Evolutionary conservation across 495 filamentous ascomycete genomes (phyloP), one percentile per base, ranked within the genome.

Genomic region (Cenococcum geophilum): DNA sequence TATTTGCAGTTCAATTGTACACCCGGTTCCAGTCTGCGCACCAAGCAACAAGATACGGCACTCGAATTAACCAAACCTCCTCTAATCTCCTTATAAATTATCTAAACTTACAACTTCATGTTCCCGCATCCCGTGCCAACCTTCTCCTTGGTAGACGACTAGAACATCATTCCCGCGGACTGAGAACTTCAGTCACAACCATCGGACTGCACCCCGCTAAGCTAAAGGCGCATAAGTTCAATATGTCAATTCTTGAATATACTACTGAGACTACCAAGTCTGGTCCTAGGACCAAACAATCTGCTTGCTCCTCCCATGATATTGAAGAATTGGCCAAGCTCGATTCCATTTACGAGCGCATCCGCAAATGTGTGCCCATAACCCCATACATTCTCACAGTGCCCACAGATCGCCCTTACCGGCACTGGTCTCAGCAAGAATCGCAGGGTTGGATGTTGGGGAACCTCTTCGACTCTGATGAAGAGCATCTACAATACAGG

Each of bases 401-500:
- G 0, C 66, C 66, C 0, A 58, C 62, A 5, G 50, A 64, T 25
- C n/a, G 59, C 25, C 66, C 63, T 0, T 67, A 67, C 54, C 53
- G 60, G 18, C 61, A 65, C 42, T 37, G 23, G 34, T 58, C 61
- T 14, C 50, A 48, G 16, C 61, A 69, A 37, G 53, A 60, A 35
- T 23, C 55, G 37, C 52, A 53, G 0, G 51, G 27, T 35, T 71
- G 63, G 63, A 67, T 63, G 51, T 55, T 64, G 22, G 64, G 67
- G 14, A 59, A 58, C 18, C 64, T 67, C 0, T 71, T 67, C 43
- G 16, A 55, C 20, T 49, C 67, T 8, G 22, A 65, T 20, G 69
- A 71, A 58, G 63, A 64, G 57, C 45, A 62, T 23, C 34, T 69
- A 4, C 69, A 71, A 55, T 71, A 71, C 59, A 42, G 65, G 61